Base-by-base conservation (phyloP, 805 yeast genomes). In the Wickerhamiella alocasiicola region DNA sequence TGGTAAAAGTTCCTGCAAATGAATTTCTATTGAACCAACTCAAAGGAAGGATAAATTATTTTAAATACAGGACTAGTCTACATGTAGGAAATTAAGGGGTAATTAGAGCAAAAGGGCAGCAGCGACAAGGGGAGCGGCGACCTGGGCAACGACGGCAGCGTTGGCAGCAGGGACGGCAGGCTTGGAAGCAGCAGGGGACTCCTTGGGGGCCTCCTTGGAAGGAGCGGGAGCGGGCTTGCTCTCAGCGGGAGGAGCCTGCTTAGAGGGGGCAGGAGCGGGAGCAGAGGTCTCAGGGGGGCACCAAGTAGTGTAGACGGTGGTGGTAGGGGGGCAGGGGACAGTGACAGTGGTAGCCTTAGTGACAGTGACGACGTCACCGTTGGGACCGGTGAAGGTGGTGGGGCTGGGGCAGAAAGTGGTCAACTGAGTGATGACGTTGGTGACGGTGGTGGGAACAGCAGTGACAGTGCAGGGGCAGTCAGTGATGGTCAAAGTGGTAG, bases 401-500 rank as follows among this genome's bases (percentile, higher is more conserved):
- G 85, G 61, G 47, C 55, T 63, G 60, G 85, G 85, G 61, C 85
- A 79, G 78, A 75, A 78, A 51, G 41, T 37, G 30, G 41, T 37
- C 32, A 17, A 12, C 41, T 29, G 35, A 25, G 41, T 37, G 30
- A 37, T 15, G 13, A 30, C 35, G 18, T 15, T 43, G 32, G 41
- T 37, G 18, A 37, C 26, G 25, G 41, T 37, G 17, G 35, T 31
- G 30, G 41, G 41, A 25, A 26, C 35, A n/a, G 19, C 12, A 12
- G 74, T 68, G 28, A 48, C 42, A 58, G 88, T 79, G 70, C 94
- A 81, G 59, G 87, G 87, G 64, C 81, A 76, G 71, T 82, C 78
- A 55, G 93, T 81, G 74, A 81, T 71, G 64, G 91, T 81, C 56
- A 82, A 63, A 52, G 93, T 81, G 60, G 88, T 79, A 48, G 88